Evolutionary conservation across 768 basidiomycete genomes (phyloP), one percentile per base, ranked within the genome.

Genomic region (Sarcodon sp.): DNA sequence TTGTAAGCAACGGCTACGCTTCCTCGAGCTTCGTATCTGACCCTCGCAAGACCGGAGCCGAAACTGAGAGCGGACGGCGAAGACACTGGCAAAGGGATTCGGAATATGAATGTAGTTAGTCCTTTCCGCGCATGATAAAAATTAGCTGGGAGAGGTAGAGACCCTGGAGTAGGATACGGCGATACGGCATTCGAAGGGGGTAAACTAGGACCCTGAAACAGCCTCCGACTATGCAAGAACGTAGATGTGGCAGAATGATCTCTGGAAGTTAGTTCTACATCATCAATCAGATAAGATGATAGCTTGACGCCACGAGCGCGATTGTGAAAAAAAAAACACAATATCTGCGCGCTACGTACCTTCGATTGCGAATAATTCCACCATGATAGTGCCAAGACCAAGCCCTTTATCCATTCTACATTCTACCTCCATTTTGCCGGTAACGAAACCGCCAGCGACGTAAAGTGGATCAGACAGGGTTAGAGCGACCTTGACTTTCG

Each of bases 111-210:
- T 0, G 82, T 84, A 0, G 86, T 84, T 34, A 71, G 67, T 0
- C 87, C 87, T 39, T 78, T 75, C n/a, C 81, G 77, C 6, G 86
- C 88, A 50, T 77, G 77, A 59, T 80, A 71, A 58, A 88, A 81
- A 46, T 78, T 64, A 0, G 71, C 67, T 0, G 86, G 86, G 3
- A 90, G 62, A 0, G 70, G 71, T 1, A 76, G 71, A 50, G 80
- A 76, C 1, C 73, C 80, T 12, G 76, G 70, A 4, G 65, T 58
- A 2, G 80, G 73, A 58, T 81, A 71, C 1, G 77, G 70, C 48
- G 81, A 70, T 0, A 91, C 86, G 1, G 88, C 83, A 59, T 90
- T 90, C 9, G 87, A 89, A 7, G 86, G 85, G 0, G 87, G 88
- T 6, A 89, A 67, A 13, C 79, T 80, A 3, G 83, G 83, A 2